These are phyloP conservation scores for Marasmius sp. DNA, from an alignment of 1,284 basidiomycete genomes.

Conservation along the genomic window DNA sequence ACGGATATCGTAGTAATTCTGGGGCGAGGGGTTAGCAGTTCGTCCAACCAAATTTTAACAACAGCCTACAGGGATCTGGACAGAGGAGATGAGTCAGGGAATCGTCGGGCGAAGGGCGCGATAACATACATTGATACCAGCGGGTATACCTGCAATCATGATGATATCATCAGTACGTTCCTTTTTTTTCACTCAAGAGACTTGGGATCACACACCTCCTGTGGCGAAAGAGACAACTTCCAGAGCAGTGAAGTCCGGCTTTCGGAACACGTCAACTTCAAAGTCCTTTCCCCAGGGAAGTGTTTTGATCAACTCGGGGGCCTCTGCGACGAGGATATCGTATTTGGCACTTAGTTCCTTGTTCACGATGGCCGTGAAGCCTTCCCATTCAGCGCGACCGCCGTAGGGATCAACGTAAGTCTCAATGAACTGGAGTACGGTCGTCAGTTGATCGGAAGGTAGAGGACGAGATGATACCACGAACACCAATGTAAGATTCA, in stretches of 20 bases:
- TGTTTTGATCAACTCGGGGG: constrained; percentile 74
- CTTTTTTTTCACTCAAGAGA: background rate
- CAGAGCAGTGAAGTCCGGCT: constrained; percentile 85
- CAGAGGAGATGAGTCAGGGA: background rate
- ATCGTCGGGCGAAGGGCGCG: background rate
- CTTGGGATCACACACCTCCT: constrained; percentile 51
- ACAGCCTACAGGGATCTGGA: constrained; percentile 61
- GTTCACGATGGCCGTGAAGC: constrained; percentile 86
- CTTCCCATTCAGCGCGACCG: constrained; percentile 85
- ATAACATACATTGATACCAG: constrained; percentile 71
- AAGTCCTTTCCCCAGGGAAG: constrained; percentile 84
- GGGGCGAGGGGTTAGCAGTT: background rate
- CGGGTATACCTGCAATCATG: constrained; percentile 63
- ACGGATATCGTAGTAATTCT: constrained; percentile 81
- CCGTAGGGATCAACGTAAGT: constrained; percentile 87
- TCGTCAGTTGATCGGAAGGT: constrained; percentile 5
- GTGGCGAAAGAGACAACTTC: constrained; percentile 81
- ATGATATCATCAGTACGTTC: background rate
- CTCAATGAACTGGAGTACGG: constrained; percentile 54
- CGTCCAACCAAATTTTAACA: background rate
- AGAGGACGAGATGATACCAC: constrained; percentile 27
- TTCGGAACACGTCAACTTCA: constrained; percentile 80
- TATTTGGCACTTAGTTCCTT: constrained; percentile 82
- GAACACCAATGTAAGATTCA: constrained; percentile 77
- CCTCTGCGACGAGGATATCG: constrained; percentile 70